Conservation (phyloP, 2,329 filamentous ascomycete species). For the Pyrenophora seminiperda region DNA sequence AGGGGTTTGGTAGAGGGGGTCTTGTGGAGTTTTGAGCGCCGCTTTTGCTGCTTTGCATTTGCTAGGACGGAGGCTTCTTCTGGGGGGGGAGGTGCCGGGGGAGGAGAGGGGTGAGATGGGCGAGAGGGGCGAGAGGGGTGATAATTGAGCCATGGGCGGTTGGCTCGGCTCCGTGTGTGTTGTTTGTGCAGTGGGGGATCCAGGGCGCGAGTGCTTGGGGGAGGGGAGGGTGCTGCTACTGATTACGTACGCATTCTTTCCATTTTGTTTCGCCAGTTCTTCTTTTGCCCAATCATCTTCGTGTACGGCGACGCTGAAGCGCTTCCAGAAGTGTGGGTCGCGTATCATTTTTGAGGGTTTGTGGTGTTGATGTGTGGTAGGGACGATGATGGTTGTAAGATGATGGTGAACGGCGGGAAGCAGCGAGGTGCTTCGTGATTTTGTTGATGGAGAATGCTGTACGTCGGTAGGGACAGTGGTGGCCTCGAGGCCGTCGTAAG, state of each 20-base stretch:
- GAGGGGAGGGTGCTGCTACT: conserved; percentile 24
- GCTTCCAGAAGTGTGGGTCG: conserved; percentile 65
- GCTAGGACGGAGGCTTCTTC: not conserved
- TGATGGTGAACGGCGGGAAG: not conserved
- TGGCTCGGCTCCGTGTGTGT: conserved; percentile 16
- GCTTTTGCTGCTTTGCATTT: not conserved
- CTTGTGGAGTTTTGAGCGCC: conserved; percentile 16
- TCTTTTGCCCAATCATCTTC: conserved; percentile 55
- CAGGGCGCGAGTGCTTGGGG: conserved; percentile 19
- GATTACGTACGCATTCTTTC: conserved; percentile 49
- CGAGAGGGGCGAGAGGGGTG: not conserved
- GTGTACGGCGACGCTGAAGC: conserved; percentile 64
- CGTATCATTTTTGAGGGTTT: conserved; percentile 51
- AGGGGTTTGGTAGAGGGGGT: conserved; percentile 17
- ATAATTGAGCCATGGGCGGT: conserved; percentile 9
- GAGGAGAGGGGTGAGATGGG: not conserved
- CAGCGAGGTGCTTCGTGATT: not conserved
- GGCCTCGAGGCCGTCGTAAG: not conserved
- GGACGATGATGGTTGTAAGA: not conserved
- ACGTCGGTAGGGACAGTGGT: not conserved
- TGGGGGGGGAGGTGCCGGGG: not conserved
- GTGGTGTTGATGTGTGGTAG: not conserved
- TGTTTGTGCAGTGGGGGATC: conserved; percentile 29
- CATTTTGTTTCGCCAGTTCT: conserved; percentile 23
- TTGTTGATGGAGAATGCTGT: not conserved